These are phyloP conservation scores for Kernera saxatilis DNA, from an alignment of 345 rosid species.

Conservation along the genomic window DNA sequence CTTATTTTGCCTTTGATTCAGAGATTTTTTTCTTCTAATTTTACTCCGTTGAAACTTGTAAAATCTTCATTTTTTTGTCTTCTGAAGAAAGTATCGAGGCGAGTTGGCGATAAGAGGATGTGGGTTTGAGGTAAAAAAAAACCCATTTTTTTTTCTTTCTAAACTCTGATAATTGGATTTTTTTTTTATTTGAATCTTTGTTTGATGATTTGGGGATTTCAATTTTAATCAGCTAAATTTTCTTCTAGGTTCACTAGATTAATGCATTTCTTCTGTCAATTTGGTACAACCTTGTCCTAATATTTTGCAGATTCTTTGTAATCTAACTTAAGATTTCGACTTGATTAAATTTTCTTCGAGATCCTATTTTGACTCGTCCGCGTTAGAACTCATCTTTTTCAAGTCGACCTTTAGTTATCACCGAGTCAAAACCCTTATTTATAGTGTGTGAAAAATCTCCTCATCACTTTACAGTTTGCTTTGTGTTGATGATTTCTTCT, in stretches of 20 bases:
- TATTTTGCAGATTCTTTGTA: slow-evolving; percentile 17
- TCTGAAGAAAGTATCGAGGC: not conserved
- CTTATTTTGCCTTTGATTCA: slow-evolving; percentile 21
- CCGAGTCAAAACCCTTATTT: slow-evolving; percentile 18
- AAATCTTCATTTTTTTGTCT: slow-evolving; percentile 1
- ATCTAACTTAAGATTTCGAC: slow-evolving; percentile 25
- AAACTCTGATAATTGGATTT: not conserved
- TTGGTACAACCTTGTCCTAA: slow-evolving; percentile 9
- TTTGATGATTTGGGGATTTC: slow-evolving; percentile 19
- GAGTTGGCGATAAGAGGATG: slow-evolving; percentile 35
- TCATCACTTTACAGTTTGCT: not conserved
- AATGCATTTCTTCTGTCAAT: not conserved
- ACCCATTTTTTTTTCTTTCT: not conserved
- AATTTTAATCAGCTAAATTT: not conserved
- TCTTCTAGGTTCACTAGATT: not conserved
- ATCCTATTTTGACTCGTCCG: slow-evolving; percentile 29
- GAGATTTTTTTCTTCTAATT: not conserved
- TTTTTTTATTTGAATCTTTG: not conserved
- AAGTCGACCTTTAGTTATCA: slow-evolving; percentile 6
- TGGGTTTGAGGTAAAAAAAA: slow-evolving; percentile 34
- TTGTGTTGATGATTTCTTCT: not conserved
- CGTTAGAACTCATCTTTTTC: slow-evolving; percentile 3
- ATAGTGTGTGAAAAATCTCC: not conserved
- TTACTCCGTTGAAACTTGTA: not conserved
- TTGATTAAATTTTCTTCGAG: not conserved